Percentiles rank a stretch among this genome's conserved stretches.
phyloP scores from a whole-genome alignment of 169 alveolate genomes.

The Eimeria necatrix region DNA sequence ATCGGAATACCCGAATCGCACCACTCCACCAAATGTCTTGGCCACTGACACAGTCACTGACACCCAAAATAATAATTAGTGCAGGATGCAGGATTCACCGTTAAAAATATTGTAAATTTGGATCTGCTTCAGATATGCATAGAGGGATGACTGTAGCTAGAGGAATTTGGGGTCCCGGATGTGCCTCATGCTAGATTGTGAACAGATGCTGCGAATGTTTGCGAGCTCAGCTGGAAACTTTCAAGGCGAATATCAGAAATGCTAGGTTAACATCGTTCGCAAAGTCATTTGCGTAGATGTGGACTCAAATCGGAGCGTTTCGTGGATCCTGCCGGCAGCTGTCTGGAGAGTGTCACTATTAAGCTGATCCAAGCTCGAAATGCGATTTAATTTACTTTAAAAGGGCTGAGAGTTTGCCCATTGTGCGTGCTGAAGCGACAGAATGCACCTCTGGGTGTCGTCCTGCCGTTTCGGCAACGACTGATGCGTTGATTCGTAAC shows the following conservation, averaged over 20 bases:
- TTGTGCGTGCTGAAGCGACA: not conserved
- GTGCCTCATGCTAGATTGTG: too few species aligned
- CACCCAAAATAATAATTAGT: too few species aligned
- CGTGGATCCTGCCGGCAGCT: not conserved
- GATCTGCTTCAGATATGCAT: too few species aligned
- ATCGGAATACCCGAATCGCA: too few species aligned
- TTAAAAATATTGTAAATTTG: too few species aligned
- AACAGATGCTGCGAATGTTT: not conserved
- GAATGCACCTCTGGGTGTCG: not conserved
- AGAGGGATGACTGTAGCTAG: too few species aligned
- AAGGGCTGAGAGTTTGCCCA: not conserved
- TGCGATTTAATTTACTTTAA: not conserved
- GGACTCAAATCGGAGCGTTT: not conserved
- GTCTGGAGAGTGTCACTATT: not conserved
- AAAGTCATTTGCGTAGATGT: conserved; percentile 53
- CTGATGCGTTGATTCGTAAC: too few species aligned
- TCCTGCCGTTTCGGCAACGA: too few species aligned
- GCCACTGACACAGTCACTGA: too few species aligned
- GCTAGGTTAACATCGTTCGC: conserved; percentile 80
- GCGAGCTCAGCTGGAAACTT: conserved; percentile 54
- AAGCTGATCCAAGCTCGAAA: not conserved
- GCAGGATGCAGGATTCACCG: too few species aligned
- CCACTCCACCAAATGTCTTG: too few species aligned
- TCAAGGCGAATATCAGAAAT: conserved; percentile 71
- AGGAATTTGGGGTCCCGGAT: too few species aligned